phyloP scores from a whole-genome alignment of 805 yeast genomes.

The Metschnikowia baotianmanensis region DNA sequence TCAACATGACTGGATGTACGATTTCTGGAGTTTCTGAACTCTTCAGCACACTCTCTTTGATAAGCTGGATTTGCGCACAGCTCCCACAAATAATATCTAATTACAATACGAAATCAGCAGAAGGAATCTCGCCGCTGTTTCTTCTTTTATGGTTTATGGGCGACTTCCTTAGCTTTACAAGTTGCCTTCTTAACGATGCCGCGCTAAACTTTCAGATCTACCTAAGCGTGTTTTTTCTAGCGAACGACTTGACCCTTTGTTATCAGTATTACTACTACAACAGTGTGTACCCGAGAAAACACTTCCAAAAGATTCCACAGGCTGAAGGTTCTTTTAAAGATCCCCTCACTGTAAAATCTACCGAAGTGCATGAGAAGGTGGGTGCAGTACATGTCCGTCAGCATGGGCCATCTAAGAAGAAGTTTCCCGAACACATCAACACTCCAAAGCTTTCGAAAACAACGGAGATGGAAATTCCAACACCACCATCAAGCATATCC shows the following conservation, averaged over 20 bases:
- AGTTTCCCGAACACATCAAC: slow-evolving; percentile 1
- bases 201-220: slow-evolving; percentile 40
- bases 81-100: slow-evolving; percentile 66
- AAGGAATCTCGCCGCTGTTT: slow-evolving; percentile 62
- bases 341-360: background rate
- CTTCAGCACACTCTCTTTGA: slow-evolving; percentile 19
- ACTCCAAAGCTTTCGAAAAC: background rate
- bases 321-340: background rate
- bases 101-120: slow-evolving; percentile 58
- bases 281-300: slow-evolving; percentile 32
- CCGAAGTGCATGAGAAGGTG: slow-evolving; percentile 7
- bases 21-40: slow-evolving; percentile 14
- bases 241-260: slow-evolving; percentile 65
- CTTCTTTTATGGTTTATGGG: slow-evolving; percentile 65
- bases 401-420: slow-evolving; percentile 1
- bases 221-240: slow-evolving; percentile 39
- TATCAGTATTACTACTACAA: slow-evolving; percentile 73
- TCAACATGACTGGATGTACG: slow-evolving; percentile 9
- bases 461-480: background rate
- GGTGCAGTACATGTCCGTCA: slow-evolving; percentile 15
- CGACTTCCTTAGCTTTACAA: slow-evolving; percentile 35
- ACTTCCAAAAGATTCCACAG: background rate
- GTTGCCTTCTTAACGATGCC: slow-evolving; percentile 38
- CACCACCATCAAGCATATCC: slow-evolving; percentile 6
- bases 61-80: slow-evolving; percentile 72